These are phyloP conservation scores for Synchytrium microbalum DNA, from an alignment of 371 early-diverging fungal genomes.

Conservation along the genomic window DNA sequence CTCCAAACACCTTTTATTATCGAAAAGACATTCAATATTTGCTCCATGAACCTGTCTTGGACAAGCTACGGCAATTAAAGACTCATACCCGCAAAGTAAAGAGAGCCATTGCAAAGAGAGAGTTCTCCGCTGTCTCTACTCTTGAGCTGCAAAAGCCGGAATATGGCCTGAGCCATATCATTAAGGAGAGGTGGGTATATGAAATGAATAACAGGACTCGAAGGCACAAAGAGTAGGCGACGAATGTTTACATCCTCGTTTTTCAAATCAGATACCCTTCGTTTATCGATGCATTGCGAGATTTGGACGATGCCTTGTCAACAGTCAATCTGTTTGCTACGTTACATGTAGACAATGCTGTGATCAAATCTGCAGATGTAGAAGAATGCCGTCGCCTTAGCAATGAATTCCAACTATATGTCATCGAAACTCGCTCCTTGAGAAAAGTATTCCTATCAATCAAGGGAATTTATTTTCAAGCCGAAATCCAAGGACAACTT, in stretches of 20 bases:
- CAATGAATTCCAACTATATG: slow-evolving; percentile 87
- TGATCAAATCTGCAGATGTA: slow-evolving; percentile 53
- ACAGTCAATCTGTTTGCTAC: slow-evolving; percentile 89
- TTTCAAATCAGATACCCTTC: slow-evolving; percentile 72
- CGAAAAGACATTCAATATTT: slow-evolving; percentile 91
- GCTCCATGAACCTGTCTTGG: slow-evolving; percentile 83
- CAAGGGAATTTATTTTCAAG: slow-evolving; percentile 98
- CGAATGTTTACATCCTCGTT: background rate
- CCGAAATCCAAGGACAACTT: slow-evolving; percentile 85
- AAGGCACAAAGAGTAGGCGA: background rate
- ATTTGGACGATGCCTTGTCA: slow-evolving; percentile 92
- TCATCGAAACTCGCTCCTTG: slow-evolving; percentile 67
- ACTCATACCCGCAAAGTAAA: slow-evolving; percentile 74
- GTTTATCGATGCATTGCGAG: slow-evolving; percentile 89
- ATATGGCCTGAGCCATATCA: slow-evolving; percentile 83
- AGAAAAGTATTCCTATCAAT: slow-evolving; percentile 88
- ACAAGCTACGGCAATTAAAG: slow-evolving; percentile 86
- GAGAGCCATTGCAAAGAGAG: slow-evolving; percentile 73
- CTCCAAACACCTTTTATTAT: slow-evolving; percentile 79
- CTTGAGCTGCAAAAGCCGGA: slow-evolving; percentile 68
- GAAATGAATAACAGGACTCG: background rate
- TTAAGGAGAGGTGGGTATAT: slow-evolving; percentile 71
- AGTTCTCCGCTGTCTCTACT: slow-evolving; percentile 63
- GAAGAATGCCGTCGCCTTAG: slow-evolving; percentile 71
- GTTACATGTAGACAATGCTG: slow-evolving; percentile 61